Base-by-base conservation (phyloP, 371 early-diverging fungal genomes). In the Zopfochytrium polystomum region DNA sequence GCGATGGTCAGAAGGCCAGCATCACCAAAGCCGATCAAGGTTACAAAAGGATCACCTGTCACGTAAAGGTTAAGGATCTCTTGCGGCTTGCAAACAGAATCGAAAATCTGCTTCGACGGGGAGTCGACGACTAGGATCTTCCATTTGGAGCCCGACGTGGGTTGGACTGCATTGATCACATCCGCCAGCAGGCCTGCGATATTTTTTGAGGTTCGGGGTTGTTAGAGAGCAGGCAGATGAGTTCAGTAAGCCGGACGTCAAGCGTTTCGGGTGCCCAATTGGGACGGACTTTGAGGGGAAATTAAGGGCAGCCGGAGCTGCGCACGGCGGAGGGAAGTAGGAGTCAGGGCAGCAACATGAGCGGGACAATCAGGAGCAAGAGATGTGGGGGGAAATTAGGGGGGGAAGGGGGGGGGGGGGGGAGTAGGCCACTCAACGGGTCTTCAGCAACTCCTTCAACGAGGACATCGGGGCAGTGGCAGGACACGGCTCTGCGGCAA, bases 1-100 rank as follows among this genome's bases (percentile, higher is more conserved):
- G 13, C 29, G 22, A 18, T 27, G 52, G 13, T 18, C 25, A 25
- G 49, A 2, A 15, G 25, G 5, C 25, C 20, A 43, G 43, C 20
- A 15, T 15, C 33, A 1, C n/a, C 15, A 7, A 43, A 20, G n/a
- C 6, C 7, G 38, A 54, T 33, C 22, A 29, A 54, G 46, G 23
- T 18, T 29, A 38, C 42, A 26, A 27, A 1, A 7, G 47, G 42
- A 31, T 87, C 81, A 88, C 89, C 75, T 33, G 89, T 90, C 49
- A 97, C 92, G 63, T 95, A 92, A 67, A 93, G 90, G 62, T 94
- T 92, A 26, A 92, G 78, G 67, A 96, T 87, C 60, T 95, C 93
- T 58, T 82, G 84, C 86, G 88, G 89, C 75, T 90, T 89, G 73
- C 92, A 88, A 5, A 87, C 90, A 15, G 87, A 82, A 58, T 87